Evolutionary conservation across 1,139 yeast genomes (phyloP).

Genomic region (Candida neerlandica): DNA sequence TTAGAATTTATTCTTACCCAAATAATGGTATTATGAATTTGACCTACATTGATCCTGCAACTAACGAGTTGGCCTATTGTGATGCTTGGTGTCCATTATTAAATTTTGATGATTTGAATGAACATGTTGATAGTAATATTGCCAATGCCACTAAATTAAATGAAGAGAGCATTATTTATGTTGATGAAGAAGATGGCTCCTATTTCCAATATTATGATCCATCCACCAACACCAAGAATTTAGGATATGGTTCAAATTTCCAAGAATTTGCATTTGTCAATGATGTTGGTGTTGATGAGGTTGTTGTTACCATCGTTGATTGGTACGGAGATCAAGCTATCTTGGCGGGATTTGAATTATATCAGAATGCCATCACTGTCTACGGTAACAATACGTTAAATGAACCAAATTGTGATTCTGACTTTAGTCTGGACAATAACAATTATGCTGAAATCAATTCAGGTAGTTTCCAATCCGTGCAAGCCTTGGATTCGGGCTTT

Average conservation of each 20-base stretch:
- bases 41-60: constrained; percentile 75
- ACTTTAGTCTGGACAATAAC: constrained; percentile 28
- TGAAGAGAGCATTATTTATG: constrained; percentile 27
- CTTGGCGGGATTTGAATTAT: constrained; percentile 73
- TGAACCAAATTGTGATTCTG: constrained; percentile 57
- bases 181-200: constrained; percentile 40
- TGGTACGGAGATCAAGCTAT: constrained; percentile 74
- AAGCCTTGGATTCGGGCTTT: constrained; percentile 21
- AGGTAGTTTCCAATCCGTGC: constrained; percentile 38
- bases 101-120: constrained; percentile 31
- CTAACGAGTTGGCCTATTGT: constrained; percentile 60
- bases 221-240: constrained; percentile 41
- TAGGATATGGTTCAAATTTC: constrained; percentile 53
- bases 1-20: constrained; percentile 78
- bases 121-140: constrained; percentile 23
- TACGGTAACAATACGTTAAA: constrained; percentile 80
- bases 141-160: constrained; percentile 24
- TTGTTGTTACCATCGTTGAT: constrained; percentile 68
- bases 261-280: constrained; percentile 87
- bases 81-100: constrained; percentile 86
- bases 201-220: constrained; percentile 42
- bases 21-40: constrained; percentile 89
- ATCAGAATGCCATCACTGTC: constrained; percentile 57
- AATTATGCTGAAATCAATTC: constrained; percentile 33
- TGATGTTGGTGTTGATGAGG: constrained; percentile 57